Percentiles rank a stretch among this genome's conserved stretches.
Evolutionary conservation across 352 stramenopile species (phyloP).

Genomic region (Pythium scleroteichum): DNA sequence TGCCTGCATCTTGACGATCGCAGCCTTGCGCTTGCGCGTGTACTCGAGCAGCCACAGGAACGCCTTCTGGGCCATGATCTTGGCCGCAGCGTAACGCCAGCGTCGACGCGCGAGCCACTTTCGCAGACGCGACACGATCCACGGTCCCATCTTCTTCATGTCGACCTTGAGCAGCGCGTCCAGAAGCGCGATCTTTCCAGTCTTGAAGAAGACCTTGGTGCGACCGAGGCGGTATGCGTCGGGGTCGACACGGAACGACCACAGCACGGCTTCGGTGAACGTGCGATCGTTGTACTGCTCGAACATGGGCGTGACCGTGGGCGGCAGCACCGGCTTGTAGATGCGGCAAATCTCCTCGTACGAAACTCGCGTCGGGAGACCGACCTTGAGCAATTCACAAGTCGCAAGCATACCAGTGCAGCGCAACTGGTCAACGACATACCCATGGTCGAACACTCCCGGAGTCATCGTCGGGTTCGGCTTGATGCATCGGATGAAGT

Average conservation of each 20-base stretch:
- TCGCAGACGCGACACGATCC: constrained; percentile 79
- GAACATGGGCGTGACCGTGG: constrained; percentile 71
- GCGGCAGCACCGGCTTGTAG: constrained; percentile 74
- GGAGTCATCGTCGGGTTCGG: constrained; percentile 78
- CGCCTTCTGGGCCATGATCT: constrained; percentile 79
- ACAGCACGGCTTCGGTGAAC: constrained; percentile 81
- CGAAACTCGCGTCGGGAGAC: constrained; percentile 74
- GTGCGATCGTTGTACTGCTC: constrained; percentile 69
- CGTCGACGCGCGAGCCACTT: constrained; percentile 86
- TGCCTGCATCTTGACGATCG: constrained; percentile 81
- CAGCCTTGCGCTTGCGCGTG: constrained; percentile 68
- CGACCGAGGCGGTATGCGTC: constrained; percentile 84
- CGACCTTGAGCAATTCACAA: constrained; percentile 83
- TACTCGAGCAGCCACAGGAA: constrained; percentile 84
- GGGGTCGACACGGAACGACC: constrained; percentile 78
- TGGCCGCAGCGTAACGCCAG: constrained; percentile 84
- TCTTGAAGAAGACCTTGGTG: constrained; percentile 74
- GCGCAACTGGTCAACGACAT: constrained; percentile 84
- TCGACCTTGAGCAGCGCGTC: constrained; percentile 81
- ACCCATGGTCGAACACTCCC: constrained; percentile 71
- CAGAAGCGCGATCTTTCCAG: constrained; percentile 74
- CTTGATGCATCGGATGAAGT: constrained; percentile 91
- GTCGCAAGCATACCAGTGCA: constrained; percentile 87
- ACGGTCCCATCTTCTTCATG: constrained; percentile 90
- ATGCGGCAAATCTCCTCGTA: constrained; percentile 71